Base-by-base conservation (phyloP, 108 stramenopile genomes). In the Nitzschia putrida region DNA sequence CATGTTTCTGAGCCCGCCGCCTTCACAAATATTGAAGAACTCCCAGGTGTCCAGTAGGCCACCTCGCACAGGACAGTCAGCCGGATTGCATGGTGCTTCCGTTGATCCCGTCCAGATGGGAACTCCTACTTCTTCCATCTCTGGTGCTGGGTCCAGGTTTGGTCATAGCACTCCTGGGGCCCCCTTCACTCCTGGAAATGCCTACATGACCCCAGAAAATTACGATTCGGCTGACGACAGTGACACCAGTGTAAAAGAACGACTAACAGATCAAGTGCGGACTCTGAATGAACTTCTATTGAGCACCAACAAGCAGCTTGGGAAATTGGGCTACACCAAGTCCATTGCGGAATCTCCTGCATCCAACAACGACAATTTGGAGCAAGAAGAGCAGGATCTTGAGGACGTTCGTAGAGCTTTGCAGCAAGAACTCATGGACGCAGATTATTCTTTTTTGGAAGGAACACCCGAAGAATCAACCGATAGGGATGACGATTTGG, bases 171-270 rank as follows among this genome's bases (percentile, higher is more conserved):
- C 20, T 13, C 23, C 23, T 21, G 14, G 23, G 7, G 3, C 55
- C 3, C 29, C 29, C 3, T 34, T 50, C 18, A 56, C 22, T 14
- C 55, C 55, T 21, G 47, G 47, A 49, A 49, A 2, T 4, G 29
- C 29, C 1, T 34, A 34, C 29, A 34, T 34, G 29, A 34, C 29
- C 29, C 29, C n/a, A 26, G 14, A n/a, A 2, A 39, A 14, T 3
- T 13, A 64, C 61, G 65, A 66, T 38, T 66, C 65, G 8, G 52
- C 53, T 12, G 68, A 66, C 40, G 74, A 75, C 47, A 68, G 67
- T 52, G 74, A 61, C 58, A 22, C 68, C 21, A 66, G 64, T 45
- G 64, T 71, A 23, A 65, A 77, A 52, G 76, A 77, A 77, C 69
- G 57, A 21, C 68, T 77, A 41, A 41, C 64, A 14, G 76, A 70